Percentiles rank a stretch among this genome's conserved stretches.
Evolutionary conservation across 2,329 filamentous ascomycete species (phyloP).

Genomic region (Neoscytalidium dimidiatum): DNA sequence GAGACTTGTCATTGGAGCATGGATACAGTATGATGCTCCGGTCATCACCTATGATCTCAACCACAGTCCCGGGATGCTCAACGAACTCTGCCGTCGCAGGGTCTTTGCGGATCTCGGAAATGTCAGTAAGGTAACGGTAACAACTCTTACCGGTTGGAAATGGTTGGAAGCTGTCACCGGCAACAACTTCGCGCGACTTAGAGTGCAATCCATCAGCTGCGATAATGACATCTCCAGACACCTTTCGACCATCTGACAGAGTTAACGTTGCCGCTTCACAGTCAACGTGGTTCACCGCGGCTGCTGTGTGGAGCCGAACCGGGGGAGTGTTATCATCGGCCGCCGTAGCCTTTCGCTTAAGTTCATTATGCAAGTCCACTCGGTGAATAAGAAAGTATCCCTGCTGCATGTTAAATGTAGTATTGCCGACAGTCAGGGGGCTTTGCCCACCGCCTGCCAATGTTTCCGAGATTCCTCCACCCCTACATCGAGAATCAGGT

Average conservation of each 20-base stretch:
- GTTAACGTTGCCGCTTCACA: conserved; percentile 42
- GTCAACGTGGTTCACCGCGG: conserved; percentile 48
- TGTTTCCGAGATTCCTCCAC: background rate
- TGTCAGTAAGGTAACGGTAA: conserved; percentile 58
- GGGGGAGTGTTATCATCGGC: conserved; percentile 35
- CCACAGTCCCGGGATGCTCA: conserved; percentile 41
- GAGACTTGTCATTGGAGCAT: conserved; percentile 46
- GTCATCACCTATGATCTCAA: conserved; percentile 47
- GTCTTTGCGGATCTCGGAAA: conserved; percentile 44
- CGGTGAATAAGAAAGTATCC: conserved; percentile 49
- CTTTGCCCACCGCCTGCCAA: conserved; percentile 9
- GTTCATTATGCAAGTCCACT: conserved; percentile 52
- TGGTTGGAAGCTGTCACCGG: conserved; percentile 35
- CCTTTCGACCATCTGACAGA: conserved; percentile 47
- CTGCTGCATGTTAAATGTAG: background rate
- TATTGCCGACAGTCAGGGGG: background rate
- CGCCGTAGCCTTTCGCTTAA: conserved; percentile 42
- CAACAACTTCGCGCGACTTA: conserved; percentile 29
- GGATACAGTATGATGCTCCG: conserved; percentile 52
- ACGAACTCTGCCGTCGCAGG: conserved; percentile 42
- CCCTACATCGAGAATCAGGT: background rate
- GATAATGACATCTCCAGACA: conserved; percentile 53
- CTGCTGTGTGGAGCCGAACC: conserved; percentile 44
- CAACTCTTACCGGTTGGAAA: conserved; percentile 57
- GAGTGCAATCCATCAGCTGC: conserved; percentile 57